phyloP scores from a whole-genome alignment of 208 protist genomes.

The Leishmania major region DNA sequence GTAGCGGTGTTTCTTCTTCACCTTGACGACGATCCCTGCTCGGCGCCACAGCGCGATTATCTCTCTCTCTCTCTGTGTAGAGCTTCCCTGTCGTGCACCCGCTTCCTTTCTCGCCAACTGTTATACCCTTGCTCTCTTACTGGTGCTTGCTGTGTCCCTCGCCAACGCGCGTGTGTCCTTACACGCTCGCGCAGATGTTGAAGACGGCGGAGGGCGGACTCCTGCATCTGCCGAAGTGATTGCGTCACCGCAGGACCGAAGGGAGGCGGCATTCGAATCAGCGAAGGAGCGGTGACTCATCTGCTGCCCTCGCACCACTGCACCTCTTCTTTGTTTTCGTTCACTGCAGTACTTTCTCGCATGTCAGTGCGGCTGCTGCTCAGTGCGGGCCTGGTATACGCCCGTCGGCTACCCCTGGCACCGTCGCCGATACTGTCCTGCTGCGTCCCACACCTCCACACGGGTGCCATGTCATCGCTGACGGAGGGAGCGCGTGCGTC shows the following conservation, averaged over 20 bases:
- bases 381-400: neutral
- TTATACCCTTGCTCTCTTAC: neutral
- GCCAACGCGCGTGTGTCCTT: neutral
- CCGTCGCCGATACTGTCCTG: neutral
- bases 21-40: no score
- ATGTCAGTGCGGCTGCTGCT: conserved; percentile 2
- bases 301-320: neutral
- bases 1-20: neutral
- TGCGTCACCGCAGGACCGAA: neutral
- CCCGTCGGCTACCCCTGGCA: neutral
- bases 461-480: neutral
- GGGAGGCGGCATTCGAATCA: neutral
- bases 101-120: neutral
- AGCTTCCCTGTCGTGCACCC: neutral
- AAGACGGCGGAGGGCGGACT: neutral
- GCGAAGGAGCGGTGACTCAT: neutral
- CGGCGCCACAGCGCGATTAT: neutral
- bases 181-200: neutral
- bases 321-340: neutral
- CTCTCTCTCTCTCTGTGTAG: neutral
- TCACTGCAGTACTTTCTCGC: neutral
- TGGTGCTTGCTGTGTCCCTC: neutral
- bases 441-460: neutral
- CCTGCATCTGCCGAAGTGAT: neutral
- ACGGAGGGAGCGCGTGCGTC: conserved; percentile 25